Evolutionary conservation across 495 filamentous ascomycete genomes (phyloP).

Genomic region (Saxispiralis lemnorum): DNA sequence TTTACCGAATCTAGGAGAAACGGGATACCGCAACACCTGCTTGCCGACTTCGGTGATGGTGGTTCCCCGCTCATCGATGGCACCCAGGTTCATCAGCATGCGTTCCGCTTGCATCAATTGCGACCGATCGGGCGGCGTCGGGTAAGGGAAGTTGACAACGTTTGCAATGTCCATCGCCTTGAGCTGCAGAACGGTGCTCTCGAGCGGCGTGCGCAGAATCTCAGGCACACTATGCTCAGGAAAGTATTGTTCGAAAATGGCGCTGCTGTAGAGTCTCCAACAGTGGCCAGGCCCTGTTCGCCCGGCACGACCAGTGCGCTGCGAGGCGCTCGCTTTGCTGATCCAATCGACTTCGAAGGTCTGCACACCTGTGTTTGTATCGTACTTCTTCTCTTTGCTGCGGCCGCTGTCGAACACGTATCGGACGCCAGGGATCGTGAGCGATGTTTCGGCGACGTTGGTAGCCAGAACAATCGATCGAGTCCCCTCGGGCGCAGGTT

Average conservation of each 20-base stretch:
- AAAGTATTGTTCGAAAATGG: constrained; percentile 85
- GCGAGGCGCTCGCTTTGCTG: constrained; percentile 87
- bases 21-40: constrained; percentile 70
- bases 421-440: constrained; percentile 88
- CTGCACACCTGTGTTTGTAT: constrained; percentile 72
- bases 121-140: constrained; percentile 68
- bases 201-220: constrained; percentile 79
- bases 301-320: constrained; percentile 85
- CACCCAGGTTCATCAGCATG: constrained; percentile 44
- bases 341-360: constrained; percentile 93
- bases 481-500: constrained; percentile 53
- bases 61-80: constrained; percentile 33
- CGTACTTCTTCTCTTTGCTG: constrained; percentile 77
- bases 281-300: constrained; percentile 93
- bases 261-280: constrained; percentile 83
- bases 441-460: constrained; percentile 90
- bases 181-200: constrained; percentile 80
- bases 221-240: constrained; percentile 72
- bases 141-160: constrained; percentile 93
- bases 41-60: constrained; percentile 59
- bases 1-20: constrained; percentile 76
- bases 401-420: constrained; percentile 94
- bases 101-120: constrained; percentile 75
- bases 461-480: constrained; percentile 84
- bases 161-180: constrained; percentile 88